phyloP scores from a whole-genome alignment of 176 grass and related monocot species.

The Aechmea fasciata region DNA sequence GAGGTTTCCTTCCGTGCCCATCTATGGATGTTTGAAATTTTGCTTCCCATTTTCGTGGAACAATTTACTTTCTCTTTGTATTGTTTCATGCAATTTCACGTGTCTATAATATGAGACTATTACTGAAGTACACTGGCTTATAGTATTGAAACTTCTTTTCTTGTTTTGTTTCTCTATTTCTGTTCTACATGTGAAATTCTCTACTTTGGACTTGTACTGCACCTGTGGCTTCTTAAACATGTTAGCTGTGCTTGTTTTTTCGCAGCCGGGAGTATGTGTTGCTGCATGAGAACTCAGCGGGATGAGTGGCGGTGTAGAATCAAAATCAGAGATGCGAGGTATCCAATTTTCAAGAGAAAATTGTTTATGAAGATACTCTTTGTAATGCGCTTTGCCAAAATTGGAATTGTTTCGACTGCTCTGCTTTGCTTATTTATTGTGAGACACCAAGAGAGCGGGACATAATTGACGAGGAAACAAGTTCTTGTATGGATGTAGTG shows the following conservation, averaged over 20 bases:
- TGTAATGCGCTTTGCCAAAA: too few species aligned
- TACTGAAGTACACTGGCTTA: background rate
- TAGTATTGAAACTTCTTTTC: background rate
- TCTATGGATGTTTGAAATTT: too few species aligned
- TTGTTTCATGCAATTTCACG: background rate
- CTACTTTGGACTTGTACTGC: background rate
- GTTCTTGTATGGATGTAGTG: too few species aligned
- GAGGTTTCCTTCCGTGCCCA: too few species aligned
- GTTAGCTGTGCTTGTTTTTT: slow-evolving; percentile 9
- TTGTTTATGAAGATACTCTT: too few species aligned
- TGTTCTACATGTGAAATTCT: background rate
- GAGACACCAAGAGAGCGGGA: too few species aligned
- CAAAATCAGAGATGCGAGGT: background rate
- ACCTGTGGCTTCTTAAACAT: background rate
- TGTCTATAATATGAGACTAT: background rate
- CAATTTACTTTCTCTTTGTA: too few species aligned
- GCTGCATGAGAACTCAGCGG: slow-evolving; percentile 59
- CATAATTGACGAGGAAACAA: too few species aligned
- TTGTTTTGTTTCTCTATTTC: background rate
- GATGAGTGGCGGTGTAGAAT: slow-evolving; percentile 17
- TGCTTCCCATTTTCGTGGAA: too few species aligned
- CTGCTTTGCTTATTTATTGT: too few species aligned
- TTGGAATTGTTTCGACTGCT: too few species aligned
- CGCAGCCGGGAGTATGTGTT: slow-evolving; percentile 94
- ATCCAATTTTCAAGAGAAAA: too few species aligned